Evolutionary conservation across 2,329 filamentous ascomycete species (phyloP), one percentile per base, ranked within the genome.

Genomic region (Penicillium sp.): DNA sequence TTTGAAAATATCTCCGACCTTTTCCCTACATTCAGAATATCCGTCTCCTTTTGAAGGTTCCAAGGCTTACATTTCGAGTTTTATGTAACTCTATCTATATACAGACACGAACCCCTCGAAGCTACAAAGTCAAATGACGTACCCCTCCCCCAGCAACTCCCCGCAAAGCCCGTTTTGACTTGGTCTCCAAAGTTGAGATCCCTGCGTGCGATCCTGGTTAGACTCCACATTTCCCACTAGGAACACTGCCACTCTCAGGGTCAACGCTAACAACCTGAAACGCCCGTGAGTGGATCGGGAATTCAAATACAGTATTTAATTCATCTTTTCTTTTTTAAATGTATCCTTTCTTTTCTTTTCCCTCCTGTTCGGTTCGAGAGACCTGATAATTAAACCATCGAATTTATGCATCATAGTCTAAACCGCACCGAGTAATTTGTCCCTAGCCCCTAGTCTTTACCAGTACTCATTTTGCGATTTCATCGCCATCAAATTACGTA

Each of bases 221-320:
- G 9, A 36, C 61, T 61, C 66, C 68, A 67, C 65, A 42, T 23
- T 53, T 50, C 38, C 43, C 61, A 44, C 63, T 59, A 65, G 57
- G 51, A 60, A 65, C 66, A 68, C 66, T 71, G 64, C 68, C 68
- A 68, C 67, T 60, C 49, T 67, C 67, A 70, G 69, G 67, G 61
- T 70, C 63, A 59, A 66, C 63, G 64, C 70, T 71, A 73, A 56
- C 42, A 49, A 64, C 60, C 59, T 73, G 70, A 73, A 73, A 73
- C 70, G 64, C 60, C 60, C 63, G 58, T 36, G 7, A 44, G 54
- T 57, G 49, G 55, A 47, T 49, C 21, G 8, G 12, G 35, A 29
- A 53, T 47, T 33, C 19, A 5, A 29, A 10, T 43, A 13, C 25
- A 27, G 23, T 25, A 43, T 38, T 36, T n/a, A n/a, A n/a, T n/a